phyloP scores from a whole-genome alignment of 2,329 filamentous ascomycete species.

The Calonectria leucothoes region DNA sequence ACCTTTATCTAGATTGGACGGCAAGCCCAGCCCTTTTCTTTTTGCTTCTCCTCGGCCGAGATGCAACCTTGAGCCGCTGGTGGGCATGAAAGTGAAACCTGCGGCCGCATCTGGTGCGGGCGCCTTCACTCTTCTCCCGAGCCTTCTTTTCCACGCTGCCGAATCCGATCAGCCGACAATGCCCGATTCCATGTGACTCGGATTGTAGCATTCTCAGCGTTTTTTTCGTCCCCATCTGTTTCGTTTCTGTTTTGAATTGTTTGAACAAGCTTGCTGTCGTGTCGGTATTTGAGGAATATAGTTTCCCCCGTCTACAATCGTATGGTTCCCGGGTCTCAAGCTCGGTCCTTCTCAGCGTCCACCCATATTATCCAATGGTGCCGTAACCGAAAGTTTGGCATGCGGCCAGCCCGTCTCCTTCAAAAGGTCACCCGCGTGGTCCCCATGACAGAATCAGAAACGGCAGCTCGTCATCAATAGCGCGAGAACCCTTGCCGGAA shows the following conservation, averaged over 20 bases:
- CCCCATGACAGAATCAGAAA: neutral
- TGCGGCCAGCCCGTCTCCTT: neutral
- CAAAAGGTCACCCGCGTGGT: neutral
- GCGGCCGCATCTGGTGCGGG: neutral
- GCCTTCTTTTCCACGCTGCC: neutral
- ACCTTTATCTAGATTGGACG: slow-evolving; percentile 4
- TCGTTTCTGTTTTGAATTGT: slow-evolving; percentile 6
- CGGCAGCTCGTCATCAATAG: neutral
- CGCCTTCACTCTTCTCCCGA: neutral
- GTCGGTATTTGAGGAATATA: neutral
- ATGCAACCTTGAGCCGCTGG: neutral
- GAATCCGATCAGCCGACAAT: neutral
- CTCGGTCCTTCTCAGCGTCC: neutral
- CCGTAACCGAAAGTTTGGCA: neutral
- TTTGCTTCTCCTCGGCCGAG: slow-evolving; percentile 4
- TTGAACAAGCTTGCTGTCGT: neutral
- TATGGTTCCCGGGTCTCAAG: neutral
- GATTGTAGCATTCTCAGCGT: neutral
- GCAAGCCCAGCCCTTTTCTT: slow-evolving; percentile 7
- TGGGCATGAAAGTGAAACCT: slow-evolving; percentile 2
- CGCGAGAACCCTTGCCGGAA: neutral
- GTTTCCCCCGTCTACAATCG: neutral
- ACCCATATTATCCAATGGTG: neutral
- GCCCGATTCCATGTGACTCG: neutral
- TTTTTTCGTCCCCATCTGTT: neutral